Conservation (phyloP, 1,284 basidiomycete species). For the Naganishia liquefaciens region DNA sequence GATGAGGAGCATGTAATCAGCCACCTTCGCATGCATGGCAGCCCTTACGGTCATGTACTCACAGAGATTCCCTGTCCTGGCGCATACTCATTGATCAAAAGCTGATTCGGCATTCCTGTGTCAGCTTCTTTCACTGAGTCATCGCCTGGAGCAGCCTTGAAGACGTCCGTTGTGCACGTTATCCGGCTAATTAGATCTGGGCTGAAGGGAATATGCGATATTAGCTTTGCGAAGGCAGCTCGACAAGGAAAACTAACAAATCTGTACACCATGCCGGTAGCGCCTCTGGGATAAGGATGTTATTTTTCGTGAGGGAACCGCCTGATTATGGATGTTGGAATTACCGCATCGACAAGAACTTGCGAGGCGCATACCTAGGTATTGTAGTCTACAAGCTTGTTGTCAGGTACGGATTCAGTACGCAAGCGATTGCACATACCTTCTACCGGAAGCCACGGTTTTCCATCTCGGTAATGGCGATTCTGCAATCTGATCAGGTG, state of each 20-base stretch:
- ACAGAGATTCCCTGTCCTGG: constrained; percentile 92
- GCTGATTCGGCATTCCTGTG: constrained; percentile 74
- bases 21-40: neutral
- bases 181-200: constrained; percentile 75
- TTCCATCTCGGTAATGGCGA: constrained; percentile 63
- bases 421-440: constrained; percentile 55
- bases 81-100: constrained; percentile 85
- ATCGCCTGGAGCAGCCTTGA: constrained; percentile 45
- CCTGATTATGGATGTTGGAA: constrained; percentile 36
- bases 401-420: neutral
- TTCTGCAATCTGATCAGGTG: constrained; percentile 2
- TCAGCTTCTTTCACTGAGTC: constrained; percentile 42
- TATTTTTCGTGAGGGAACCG: constrained; percentile 48
- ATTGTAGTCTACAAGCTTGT: constrained; percentile 61
- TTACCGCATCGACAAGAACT: neutral
- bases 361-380: constrained; percentile 64
- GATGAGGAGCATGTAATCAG: neutral
- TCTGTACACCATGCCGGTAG: constrained; percentile 45
- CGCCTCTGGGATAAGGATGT: constrained; percentile 47
- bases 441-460: constrained; percentile 68
- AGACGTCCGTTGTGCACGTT: constrained; percentile 39
- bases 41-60: constrained; percentile 38
- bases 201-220: constrained; percentile 53
- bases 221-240: neutral
- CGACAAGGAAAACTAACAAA: constrained; percentile 41